Evolutionary conservation across 495 filamentous ascomycete species (phyloP), one percentile per base, ranked within the genome.

Genomic region (Poronia punctata): DNA sequence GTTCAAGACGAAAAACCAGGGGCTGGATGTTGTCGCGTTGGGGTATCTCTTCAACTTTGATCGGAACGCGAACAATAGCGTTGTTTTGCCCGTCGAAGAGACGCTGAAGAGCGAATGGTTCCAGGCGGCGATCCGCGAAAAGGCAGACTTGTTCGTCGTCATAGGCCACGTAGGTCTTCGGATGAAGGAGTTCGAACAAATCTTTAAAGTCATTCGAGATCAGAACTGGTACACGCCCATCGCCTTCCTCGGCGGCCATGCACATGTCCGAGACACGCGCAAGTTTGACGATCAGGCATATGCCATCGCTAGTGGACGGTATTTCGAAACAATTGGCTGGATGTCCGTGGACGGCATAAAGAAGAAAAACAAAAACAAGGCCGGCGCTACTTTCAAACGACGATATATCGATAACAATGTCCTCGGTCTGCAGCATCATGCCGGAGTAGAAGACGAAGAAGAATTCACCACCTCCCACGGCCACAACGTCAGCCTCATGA

Each of bases 281-380:
- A 74, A 75, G 34, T 97, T 84, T 53, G 92, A 97, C 56, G 66
- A 70, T 30, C 84, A 82, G 46, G 83, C 89, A 1, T 83, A 81
- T 43, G 92, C 79, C 1, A 63, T 98, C 10, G 88, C 88, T 22
- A 88, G 84, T 53, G 92, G 92, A n/a, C 75, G 90, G 2, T 98
- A 95, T 60, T 88, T 95, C 75, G 92, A 98, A 64, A 97, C 93
- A n/a, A 80, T 96, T 35, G 92, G 92, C 4, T 98, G 88, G 68
- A 75, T 93, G 77, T 93, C 88, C 7, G 82, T 97, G 37, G 71
- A 79, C 28, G 88, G 86, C 5, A 65, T 89, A 19, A 57, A 65
- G 16, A 64, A 66, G 47, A 53, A 53, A 57, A 42, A 45, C 15
- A 36, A 49, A 4, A 45, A 33, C 10, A 43, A 61, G n/a, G 52